phyloP scores from a whole-genome alignment of 192 early-diverging fungal species.

The Borealophlyctis nickersoniae region DNA sequence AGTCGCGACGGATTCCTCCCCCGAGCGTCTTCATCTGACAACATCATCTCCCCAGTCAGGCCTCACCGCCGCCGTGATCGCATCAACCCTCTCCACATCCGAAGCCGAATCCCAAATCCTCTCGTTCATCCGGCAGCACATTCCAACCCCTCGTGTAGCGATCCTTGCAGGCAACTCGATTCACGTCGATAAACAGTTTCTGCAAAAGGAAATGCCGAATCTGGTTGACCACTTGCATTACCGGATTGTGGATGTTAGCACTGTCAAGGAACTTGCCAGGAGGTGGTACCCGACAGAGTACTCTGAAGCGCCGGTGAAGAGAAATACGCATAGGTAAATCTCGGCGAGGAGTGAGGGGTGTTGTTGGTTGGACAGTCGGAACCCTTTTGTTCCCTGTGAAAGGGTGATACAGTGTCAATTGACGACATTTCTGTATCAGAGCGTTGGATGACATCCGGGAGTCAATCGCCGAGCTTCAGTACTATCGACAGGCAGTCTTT shows the following conservation, averaged over 20 bases:
- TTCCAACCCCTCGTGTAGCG: slow-evolving; percentile 55
- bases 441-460: slow-evolving; percentile 92
- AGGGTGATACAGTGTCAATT: too few species aligned
- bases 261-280: slow-evolving; percentile 80
- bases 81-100: slow-evolving; percentile 58
- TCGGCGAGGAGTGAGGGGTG: neutral
- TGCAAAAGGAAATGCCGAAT: slow-evolving; percentile 75
- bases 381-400: too few species aligned
- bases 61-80: slow-evolving; percentile 70
- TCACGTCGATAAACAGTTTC: slow-evolving; percentile 84
- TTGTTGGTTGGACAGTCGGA: neutral
- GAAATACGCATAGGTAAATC: slow-evolving; percentile 45
- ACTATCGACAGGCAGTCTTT: slow-evolving; percentile 68
- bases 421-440: slow-evolving; percentile 25
- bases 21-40: slow-evolving; percentile 21
- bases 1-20: too few species aligned
- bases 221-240: slow-evolving; percentile 79
- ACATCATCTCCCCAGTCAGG: slow-evolving; percentile 48
- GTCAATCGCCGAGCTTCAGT: slow-evolving; percentile 82
- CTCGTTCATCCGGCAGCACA: slow-evolving; percentile 69
- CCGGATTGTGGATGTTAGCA: slow-evolving; percentile 81
- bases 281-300: slow-evolving; percentile 71
- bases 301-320: slow-evolving; percentile 57
- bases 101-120: slow-evolving; percentile 74
- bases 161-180: slow-evolving; percentile 91